These are phyloP conservation scores for Fraxinus ornus DNA, from an alignment of 305 asterid species.

Conservation along the genomic window DNA sequence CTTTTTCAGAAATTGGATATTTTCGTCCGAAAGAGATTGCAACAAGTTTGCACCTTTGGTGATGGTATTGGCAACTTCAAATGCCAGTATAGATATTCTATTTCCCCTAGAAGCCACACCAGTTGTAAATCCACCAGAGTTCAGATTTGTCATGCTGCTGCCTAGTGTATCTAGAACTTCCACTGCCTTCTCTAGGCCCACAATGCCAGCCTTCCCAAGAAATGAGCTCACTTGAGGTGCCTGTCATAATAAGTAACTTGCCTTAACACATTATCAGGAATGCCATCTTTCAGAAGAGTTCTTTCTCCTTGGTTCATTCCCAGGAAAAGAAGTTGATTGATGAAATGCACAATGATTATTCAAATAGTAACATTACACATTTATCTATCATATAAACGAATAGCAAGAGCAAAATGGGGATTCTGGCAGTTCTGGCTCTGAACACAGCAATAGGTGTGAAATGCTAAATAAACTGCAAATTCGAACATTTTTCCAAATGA, in stretches of 20 bases:
- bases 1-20: conserved; percentile 61
- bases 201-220: conserved; percentile 91
- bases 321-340: neutral
- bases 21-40: conserved; percentile 85
- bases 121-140: conserved; percentile 75
- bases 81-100: conserved; percentile 70
- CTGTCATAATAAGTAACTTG: conserved; percentile 43
- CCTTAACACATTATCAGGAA: conserved; percentile 9
- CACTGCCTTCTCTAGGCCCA: conserved; percentile 81
- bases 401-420: neutral
- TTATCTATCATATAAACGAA: neutral
- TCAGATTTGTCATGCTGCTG: conserved; percentile 91
- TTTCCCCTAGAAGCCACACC: conserved; percentile 76
- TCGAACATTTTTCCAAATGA: neutral
- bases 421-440: neutral
- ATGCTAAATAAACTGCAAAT: neutral
- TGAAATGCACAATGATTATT: neutral
- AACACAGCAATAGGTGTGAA: neutral
- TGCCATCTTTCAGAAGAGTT: conserved; percentile 8
- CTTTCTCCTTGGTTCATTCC: conserved; percentile 2
- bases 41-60: conserved; percentile 79
- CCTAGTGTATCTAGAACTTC: conserved; percentile 87
- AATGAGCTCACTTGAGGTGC: conserved; percentile 74
- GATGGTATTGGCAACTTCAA: conserved; percentile 97
- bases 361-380: neutral